phyloP scores from a whole-genome alignment of 352 stramenopile genomes.

The Globisporangium spiculum region DNA sequence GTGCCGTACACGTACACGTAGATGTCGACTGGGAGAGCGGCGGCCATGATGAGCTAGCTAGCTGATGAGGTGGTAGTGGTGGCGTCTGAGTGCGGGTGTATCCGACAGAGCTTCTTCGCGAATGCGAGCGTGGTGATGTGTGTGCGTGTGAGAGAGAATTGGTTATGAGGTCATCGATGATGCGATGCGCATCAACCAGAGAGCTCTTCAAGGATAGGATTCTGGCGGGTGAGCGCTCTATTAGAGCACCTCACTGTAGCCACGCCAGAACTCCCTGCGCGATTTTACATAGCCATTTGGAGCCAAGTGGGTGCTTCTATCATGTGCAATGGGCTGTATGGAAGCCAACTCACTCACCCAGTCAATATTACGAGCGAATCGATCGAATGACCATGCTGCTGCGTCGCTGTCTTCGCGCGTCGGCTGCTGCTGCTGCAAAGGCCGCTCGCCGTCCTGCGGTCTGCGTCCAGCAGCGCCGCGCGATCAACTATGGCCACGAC shows the following conservation, averaged over 20 bases:
- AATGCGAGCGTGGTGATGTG: background rate
- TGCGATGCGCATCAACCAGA: no score
- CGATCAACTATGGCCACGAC: constrained; percentile 85
- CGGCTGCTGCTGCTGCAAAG: constrained; percentile 7
- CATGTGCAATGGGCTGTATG: no score
- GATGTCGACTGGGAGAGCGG: constrained; percentile 23
- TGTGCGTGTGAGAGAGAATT: no score
- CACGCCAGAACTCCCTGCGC: no score
- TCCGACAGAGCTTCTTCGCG: background rate
- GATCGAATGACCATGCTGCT: background rate
- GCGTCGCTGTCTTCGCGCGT: constrained; percentile 14
- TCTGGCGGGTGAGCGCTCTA: no score
- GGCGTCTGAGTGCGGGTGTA: background rate
- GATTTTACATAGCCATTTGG: no score
- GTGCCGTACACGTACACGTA: constrained; percentile 81
- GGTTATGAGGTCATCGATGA: no score
- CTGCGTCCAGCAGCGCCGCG: constrained; percentile 25
- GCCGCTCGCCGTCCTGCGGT: background rate
- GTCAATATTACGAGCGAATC: background rate
- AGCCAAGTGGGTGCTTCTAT: no score
- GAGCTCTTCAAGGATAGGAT: no score
- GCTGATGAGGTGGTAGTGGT: background rate
- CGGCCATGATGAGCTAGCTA: background rate
- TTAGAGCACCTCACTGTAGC: no score
- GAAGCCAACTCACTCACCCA: no score